Conservation (phyloP, 2,329 filamentous ascomycete genomes). For the Ilyonectria sp. region DNA sequence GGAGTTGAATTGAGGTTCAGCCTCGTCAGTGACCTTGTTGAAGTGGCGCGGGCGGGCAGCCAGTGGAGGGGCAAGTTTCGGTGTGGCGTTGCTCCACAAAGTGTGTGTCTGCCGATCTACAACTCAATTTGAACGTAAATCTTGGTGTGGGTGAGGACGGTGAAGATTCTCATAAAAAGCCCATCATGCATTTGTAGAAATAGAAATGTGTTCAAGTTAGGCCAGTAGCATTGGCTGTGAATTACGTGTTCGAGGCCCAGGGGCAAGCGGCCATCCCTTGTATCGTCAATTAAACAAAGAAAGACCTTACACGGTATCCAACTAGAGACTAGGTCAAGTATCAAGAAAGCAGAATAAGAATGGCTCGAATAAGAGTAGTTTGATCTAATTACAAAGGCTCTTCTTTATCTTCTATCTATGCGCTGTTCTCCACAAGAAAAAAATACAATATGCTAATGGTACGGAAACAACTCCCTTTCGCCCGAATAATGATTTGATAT, state of each 20-base stretch:
- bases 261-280: no score
- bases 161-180: no score
- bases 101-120: not conserved
- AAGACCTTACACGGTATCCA: no score
- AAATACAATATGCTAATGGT: not conserved
- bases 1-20: slow-evolving; percentile 1
- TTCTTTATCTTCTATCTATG: not conserved
- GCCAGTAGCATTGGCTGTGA: no score
- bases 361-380: not conserved
- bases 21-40: not conserved
- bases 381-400: not conserved
- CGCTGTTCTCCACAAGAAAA: not conserved
- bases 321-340: not conserved
- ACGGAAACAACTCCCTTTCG: not conserved
- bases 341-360: not conserved
- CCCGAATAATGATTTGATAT: not conserved
- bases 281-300: no score
- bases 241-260: no score
- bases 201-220: no score
- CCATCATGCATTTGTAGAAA: no score
- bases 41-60: not conserved
- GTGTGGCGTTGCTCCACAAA: not conserved
- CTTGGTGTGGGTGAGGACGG: not conserved
- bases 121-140: not conserved
- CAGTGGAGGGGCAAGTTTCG: slow-evolving; percentile 7